A percentile compares a stretch with the other conserved stretches of the same genome.
Evolutionary conservation across 2,329 filamentous ascomycete species (phyloP).

Genomic region (Stagonosporopsis chrysanthemi): DNA sequence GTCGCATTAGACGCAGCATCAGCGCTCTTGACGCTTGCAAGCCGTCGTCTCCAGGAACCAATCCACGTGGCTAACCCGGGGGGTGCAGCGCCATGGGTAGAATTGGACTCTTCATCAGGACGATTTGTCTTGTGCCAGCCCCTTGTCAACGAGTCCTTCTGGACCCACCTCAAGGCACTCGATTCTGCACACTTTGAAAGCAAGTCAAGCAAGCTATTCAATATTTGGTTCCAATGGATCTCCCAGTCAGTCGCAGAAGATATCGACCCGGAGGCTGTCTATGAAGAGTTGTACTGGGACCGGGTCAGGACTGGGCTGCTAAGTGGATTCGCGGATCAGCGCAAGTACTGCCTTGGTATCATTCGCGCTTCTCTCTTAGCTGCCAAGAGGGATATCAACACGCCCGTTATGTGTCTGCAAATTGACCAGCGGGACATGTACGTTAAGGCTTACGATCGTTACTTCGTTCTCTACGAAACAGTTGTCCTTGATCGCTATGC

Average conservation of each 20-base stretch:
- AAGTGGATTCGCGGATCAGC: slow-evolving; percentile 54
- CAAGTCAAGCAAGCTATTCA: slow-evolving; percentile 36
- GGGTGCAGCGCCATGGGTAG: slow-evolving; percentile 6
- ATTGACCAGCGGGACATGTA: slow-evolving; percentile 26
- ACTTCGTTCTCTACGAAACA: slow-evolving; percentile 56
- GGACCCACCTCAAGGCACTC: slow-evolving; percentile 31
- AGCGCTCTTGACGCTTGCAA: slow-evolving; percentile 33
- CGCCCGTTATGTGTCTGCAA: slow-evolving; percentile 32
- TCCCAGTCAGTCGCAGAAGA: slow-evolving; percentile 27
- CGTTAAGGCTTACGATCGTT: slow-evolving; percentile 51
- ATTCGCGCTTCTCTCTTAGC: slow-evolving; percentile 51
- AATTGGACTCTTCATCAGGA: slow-evolving; percentile 1
- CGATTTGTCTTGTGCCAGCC: slow-evolving; percentile 10
- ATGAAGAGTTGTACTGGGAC: slow-evolving; percentile 51
- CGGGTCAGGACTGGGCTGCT: slow-evolving; percentile 49
- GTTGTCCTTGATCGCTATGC: slow-evolving; percentile 58
- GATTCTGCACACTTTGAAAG: slow-evolving; percentile 26
- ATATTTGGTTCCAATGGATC: slow-evolving; percentile 50
- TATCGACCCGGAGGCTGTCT: slow-evolving; percentile 31
- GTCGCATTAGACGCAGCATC: slow-evolving; percentile 38
- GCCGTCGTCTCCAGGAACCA: slow-evolving; percentile 4
- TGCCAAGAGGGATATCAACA: slow-evolving; percentile 36
- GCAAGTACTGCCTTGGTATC: slow-evolving; percentile 57
- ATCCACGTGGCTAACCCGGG: slow-evolving; percentile 13
- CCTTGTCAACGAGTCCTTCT: slow-evolving; percentile 34